Evolutionary conservation across 2,329 filamentous ascomycete species (phyloP), one percentile per base, ranked within the genome.

Genomic region (Gaeumannomyces tritici): DNA sequence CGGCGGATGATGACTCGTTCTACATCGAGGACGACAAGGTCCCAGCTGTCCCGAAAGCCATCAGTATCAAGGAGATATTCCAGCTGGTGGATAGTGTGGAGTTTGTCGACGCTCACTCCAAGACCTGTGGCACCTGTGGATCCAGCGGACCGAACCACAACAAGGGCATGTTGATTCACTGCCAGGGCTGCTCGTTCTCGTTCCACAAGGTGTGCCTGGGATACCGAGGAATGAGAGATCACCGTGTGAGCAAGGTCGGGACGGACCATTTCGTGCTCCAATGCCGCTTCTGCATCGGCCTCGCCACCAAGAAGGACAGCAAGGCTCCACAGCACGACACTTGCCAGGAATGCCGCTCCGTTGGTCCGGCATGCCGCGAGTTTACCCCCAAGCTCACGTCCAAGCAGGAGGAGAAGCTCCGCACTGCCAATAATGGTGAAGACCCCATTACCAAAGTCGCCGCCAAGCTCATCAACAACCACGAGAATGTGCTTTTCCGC

Each of bases 201-300:
- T 96, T 91, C 67, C 95, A 99, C 74, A 91, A 90, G 72, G 77
- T 76, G 55, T 99, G 95, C 70, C 80, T 99, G 31, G 92, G 93
- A 1, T 79, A 81, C 59, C 85, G 95, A 60, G 83, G 82, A 61
- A 78, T 73, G 15, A 83, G 95, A 64, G 91, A 96, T n/a, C 95
- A 98, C 72, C 77, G 95, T 47, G 91, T 91, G 12, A 98, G 92
- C 28, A 99, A 98, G 72, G 75, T 97, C 61, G 87, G 80, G 2
- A 79, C 88, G 1, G 85, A 88, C 2, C 75, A 88, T 51, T 98
- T 96, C 68, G 87, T 99, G 21, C 77, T 99, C 54, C 95, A 99
- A 72, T 99, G 95, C 75, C 88, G 87, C 66, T 89, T 87, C 63
- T 99, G 95, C 72, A 82, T 98, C 65, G 88, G 88, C 4, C 71